Conservation (phyloP, 306 rosid species). For the Aeschynomene evenia region DNA sequence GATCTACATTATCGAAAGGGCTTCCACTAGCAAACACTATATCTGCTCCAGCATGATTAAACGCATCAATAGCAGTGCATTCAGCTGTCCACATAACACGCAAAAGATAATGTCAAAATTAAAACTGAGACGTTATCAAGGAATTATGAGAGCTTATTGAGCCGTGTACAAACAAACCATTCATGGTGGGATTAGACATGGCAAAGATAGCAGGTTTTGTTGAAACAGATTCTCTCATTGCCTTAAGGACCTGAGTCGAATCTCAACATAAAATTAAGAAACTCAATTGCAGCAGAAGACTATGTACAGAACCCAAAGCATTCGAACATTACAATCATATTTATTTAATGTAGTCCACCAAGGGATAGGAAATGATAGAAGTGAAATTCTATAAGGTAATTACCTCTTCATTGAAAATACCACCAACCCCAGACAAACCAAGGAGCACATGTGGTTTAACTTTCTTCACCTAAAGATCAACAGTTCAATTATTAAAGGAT, state of each 20-base stretch:
- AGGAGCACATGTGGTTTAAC: constrained; percentile 91
- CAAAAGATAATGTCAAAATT: constrained; percentile 16
- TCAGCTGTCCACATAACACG: constrained; percentile 65
- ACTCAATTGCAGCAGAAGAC: constrained; percentile 27
- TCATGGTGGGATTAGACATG: constrained; percentile 98
- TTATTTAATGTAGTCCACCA: constrained; percentile 11
- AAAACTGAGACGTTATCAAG: constrained; percentile 18
- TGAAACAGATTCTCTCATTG: constrained; percentile 93
- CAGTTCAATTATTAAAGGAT: constrained; percentile 28
- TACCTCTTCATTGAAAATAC: constrained; percentile 91
- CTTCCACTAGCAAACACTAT: constrained; percentile 97
- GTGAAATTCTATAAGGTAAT: constrained; percentile 24
- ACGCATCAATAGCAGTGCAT: constrained; percentile 95
- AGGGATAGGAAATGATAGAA: constrained; percentile 25
- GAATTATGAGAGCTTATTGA: constrained; percentile 34
- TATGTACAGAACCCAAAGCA: constrained; percentile 18
- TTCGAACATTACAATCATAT: constrained; percentile 25
- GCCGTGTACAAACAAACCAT: constrained; percentile 69
- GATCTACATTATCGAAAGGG: constrained; percentile 82
- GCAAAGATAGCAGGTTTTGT: constrained; percentile 95
- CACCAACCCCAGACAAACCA: constrained; percentile 99
- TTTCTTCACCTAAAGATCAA: constrained; percentile 70
- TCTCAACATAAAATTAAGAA: constrained; percentile 41
- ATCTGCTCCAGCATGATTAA: constrained; percentile 84
- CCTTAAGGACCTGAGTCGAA: constrained; percentile 78